Evolutionary conservation across 1,284 basidiomycete species (phyloP), one percentile per base, ranked within the genome.

Genomic region (Schizophyllum amplum): DNA sequence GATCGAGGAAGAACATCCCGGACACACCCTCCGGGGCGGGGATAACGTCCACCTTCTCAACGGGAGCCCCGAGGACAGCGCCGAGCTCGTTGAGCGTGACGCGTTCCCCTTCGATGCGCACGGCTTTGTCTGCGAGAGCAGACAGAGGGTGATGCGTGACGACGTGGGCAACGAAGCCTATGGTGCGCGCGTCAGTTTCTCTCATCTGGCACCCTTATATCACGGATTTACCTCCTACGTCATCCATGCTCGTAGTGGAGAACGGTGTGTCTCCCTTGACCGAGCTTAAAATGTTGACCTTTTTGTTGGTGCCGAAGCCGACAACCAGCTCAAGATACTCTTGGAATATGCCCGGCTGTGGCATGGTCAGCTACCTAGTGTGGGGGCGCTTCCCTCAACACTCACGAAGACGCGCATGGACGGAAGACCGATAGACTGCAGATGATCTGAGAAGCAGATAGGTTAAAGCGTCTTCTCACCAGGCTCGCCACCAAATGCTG

Each of bases 91-190:
- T 42, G 47, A 70, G 47, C 6, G 61, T 66, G 23, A 54, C 25
- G 4, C 61, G 53, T 4, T 69, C 61, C 21, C 69, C 71, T 57
- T 71, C 59, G 54, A 72, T 59, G 7, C 65, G 63, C 50, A 72
- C 56, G 23, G 54, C 55, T 6, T 55, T 58, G 60, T 69, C 62
- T 1, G 61, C 55, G 9, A 69, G 60, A 17, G 62, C 51, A 15
- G 64, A 52, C 20, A 65, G 59, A 0, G 69, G 60, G 15, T 64
- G 56, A 9, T 61, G 60, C 17, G 69, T 70, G n/a, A 71, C 56
- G 25, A 68, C 56, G 55, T 71, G 63, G 2, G 64, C 67, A 25
- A 68, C 56, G 55, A 68, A 73, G 9, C 65, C 66, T 62, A 55
- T 55, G 20, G 56, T 33, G 52, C n/a, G n/a, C n/a, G 17, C 4